phyloP scores from a whole-genome alignment of 345 rosid genomes.

The Dimocarpus longan region DNA sequence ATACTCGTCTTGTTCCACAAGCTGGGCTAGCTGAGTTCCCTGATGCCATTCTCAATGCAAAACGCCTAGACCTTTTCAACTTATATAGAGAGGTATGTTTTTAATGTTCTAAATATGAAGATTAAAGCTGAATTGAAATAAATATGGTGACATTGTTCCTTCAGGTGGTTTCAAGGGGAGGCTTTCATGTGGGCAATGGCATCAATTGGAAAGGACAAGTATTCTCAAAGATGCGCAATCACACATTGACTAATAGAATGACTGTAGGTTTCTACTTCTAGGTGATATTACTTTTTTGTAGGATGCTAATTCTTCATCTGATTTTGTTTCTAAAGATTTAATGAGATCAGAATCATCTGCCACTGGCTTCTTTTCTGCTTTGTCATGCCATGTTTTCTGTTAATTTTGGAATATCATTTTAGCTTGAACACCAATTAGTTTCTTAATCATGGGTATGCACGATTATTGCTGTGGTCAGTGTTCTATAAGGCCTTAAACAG shows the following conservation, averaged over 20 bases:
- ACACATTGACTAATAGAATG: constrained; percentile 95
- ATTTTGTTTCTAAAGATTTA: not conserved
- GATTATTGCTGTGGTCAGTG: not conserved
- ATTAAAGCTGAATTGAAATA: constrained; percentile 3
- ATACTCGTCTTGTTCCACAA: constrained; percentile 95
- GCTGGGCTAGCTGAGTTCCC: constrained; percentile 95
- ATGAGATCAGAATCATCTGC: not conserved
- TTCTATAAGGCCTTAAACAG: too few relatives aligned
- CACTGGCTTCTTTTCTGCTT: constrained; percentile 1
- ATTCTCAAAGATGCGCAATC: constrained; percentile 99
- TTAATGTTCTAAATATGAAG: constrained; percentile 13
- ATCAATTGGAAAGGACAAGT: constrained; percentile 99
- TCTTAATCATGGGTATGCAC: not conserved
- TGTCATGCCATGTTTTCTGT: not conserved
- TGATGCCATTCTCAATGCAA: constrained; percentile 92
- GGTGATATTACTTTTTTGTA: not conserved
- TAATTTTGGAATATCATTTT: not conserved
- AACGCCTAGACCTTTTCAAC: constrained; percentile 95
- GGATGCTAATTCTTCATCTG: not conserved
- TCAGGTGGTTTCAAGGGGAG: constrained; percentile 99
- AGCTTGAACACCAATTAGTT: not conserved
- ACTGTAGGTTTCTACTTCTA: constrained; percentile 56
- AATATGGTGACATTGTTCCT: constrained; percentile 20
- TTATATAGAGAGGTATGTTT: constrained; percentile 88
- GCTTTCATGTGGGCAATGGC: constrained; percentile 98